Evolutionary conservation across 1,139 yeast genomes (phyloP).

Genomic region (Candida pseudocylindracea): DNA sequence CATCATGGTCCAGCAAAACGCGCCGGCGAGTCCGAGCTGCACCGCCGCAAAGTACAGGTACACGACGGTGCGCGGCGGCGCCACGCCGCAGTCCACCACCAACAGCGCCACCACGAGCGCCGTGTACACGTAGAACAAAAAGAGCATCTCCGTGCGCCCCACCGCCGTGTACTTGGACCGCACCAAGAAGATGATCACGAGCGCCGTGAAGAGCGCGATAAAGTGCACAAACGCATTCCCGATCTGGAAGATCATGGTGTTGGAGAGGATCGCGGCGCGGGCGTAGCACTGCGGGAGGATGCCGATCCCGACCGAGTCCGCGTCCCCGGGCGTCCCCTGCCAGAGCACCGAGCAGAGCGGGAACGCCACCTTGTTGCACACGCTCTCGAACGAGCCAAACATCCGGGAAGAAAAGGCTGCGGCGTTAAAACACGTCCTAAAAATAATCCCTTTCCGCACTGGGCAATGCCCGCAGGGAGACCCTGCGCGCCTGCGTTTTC

Average conservation of each 20-base stretch:
- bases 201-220: slow-evolving; percentile 39
- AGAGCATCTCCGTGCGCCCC: slow-evolving; percentile 71
- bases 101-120: slow-evolving; percentile 40
- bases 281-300: slow-evolving; percentile 65
- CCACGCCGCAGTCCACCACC: slow-evolving; percentile 79
- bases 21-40: slow-evolving; percentile 55
- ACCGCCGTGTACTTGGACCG: slow-evolving; percentile 82
- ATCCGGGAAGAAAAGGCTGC: too few species aligned
- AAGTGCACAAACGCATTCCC: slow-evolving; percentile 79
- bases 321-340: slow-evolving; percentile 7
- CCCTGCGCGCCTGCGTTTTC: too few species aligned
- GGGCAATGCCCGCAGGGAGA: too few species aligned
- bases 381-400: slow-evolving; percentile 47
- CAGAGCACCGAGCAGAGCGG: slow-evolving; percentile 54
- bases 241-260: slow-evolving; percentile 77
- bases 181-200: slow-evolving; percentile 59
- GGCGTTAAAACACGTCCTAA: too few species aligned
- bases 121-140: slow-evolving; percentile 39
- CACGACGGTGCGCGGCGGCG: slow-evolving; percentile 59
- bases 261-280: slow-evolving; percentile 67
- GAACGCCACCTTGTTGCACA: slow-evolving; percentile 49
- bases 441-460: too few species aligned
- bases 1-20: slow-evolving; percentile 45
- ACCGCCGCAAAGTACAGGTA: slow-evolving; percentile 70
- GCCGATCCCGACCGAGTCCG: slow-evolving; percentile 17